Conservation (phyloP, 352 stramenopile genomes). For the Aphanomyces cochlioides region DNA sequence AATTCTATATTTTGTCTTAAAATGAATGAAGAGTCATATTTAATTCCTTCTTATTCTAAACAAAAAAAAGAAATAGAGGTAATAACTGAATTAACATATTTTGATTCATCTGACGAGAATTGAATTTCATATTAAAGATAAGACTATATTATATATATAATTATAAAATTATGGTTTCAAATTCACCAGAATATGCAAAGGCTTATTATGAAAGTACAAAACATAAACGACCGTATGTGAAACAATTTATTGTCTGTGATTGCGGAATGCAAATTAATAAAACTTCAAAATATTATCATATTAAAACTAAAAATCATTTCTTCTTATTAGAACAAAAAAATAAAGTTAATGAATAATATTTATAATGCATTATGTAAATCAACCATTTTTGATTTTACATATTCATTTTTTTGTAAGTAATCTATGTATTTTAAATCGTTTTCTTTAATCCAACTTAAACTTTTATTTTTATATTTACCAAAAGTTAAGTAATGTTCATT, state of each 20-base stretch:
- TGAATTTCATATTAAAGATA: neutral
- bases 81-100: constrained; percentile 3
- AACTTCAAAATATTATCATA: constrained; percentile 11
- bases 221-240: neutral
- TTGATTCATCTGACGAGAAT: neutral
- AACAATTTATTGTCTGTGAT: constrained; percentile 3
- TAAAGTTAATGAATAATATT: neutral
- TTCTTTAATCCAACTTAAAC: no score
- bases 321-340: constrained; percentile 1
- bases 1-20: neutral
- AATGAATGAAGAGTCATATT: constrained; percentile 1
- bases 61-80: neutral
- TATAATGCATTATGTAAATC: neutral
- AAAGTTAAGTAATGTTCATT: no score
- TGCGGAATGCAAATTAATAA: constrained; percentile 2
- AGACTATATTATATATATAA: neutral
- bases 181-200: constrained; percentile 8
- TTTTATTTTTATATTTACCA: no score
- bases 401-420: neutral
- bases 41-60: neutral
- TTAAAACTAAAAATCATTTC: constrained; percentile 5
- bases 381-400: neutral
- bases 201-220: constrained; percentile 1
- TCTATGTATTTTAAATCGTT: neutral
- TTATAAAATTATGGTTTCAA: neutral